Conservation (phyloP, 1,139 yeast genomes). For the Oligophagozyma castellii region DNA sequence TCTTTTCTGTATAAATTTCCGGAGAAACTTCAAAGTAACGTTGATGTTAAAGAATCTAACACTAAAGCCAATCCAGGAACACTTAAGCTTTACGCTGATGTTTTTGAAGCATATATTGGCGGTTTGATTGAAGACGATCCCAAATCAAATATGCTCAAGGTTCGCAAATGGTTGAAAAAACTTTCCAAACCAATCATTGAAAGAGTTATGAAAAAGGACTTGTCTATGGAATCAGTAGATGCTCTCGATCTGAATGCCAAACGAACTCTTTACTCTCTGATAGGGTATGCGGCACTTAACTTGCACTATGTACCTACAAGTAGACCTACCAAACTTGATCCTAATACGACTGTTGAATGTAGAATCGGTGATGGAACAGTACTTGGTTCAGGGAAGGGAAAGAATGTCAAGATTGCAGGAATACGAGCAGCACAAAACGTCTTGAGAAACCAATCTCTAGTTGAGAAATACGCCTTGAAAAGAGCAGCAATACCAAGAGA, state of each 20-base stretch:
- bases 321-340: constrained; percentile 39
- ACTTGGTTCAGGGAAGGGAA: constrained; percentile 52
- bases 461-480: constrained; percentile 50
- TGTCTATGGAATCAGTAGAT: constrained; percentile 12
- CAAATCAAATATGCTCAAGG: constrained; percentile 32
- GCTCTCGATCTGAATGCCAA: constrained; percentile 32
- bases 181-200: constrained; percentile 42
- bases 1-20: constrained; percentile 61
- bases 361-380: constrained; percentile 45
- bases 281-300: constrained; percentile 60
- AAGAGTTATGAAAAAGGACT: constrained; percentile 16
- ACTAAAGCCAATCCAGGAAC: constrained; percentile 24
- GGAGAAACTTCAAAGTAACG: constrained; percentile 36
- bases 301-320: constrained; percentile 50
- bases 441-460: constrained; percentile 38
- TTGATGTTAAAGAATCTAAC: constrained; percentile 19
- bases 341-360: constrained; percentile 48
- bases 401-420: constrained; percentile 54
- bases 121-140: constrained; percentile 53
- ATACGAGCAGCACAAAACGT: constrained; percentile 60
- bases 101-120: constrained; percentile 85
- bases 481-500: constrained; percentile 53
- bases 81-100: constrained; percentile 25
- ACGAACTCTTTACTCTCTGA: constrained; percentile 57
- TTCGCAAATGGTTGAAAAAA: constrained; percentile 46